Evolutionary conservation across 495 filamentous ascomycete genomes (phyloP).

Genomic region (Talaromyces nanjingensis): DNA sequence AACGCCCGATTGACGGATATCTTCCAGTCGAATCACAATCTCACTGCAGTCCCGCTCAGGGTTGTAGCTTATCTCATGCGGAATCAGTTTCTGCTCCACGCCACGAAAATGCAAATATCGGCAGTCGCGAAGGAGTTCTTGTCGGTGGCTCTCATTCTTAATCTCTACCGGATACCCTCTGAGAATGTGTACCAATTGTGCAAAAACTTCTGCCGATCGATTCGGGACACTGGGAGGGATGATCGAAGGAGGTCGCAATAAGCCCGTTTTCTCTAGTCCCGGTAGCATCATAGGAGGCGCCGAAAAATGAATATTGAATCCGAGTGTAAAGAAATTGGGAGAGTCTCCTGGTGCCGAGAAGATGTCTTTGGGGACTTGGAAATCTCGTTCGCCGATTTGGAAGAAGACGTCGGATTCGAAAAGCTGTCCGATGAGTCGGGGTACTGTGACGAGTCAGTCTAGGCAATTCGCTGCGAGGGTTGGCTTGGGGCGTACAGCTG

Average conservation of each 20-base stretch:
- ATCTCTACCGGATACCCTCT: conserved; percentile 84
- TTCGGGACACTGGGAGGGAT: conserved; percentile 73
- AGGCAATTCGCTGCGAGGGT: neutral
- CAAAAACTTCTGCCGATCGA: conserved; percentile 71
- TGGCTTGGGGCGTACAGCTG: conserved; percentile 44
- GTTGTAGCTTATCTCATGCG: conserved; percentile 72
- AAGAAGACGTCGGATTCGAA: conserved; percentile 91
- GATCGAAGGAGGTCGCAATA: conserved; percentile 88
- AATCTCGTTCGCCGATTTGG: conserved; percentile 75
- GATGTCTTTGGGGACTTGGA: conserved; percentile 84
- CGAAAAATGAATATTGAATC: conserved; percentile 84
- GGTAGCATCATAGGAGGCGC: conserved; percentile 77
- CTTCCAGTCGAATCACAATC: conserved; percentile 75
- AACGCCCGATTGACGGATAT: conserved; percentile 79
- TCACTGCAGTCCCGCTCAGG: conserved; percentile 58
- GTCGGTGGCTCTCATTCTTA: conserved; percentile 68
- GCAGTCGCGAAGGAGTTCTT: conserved; percentile 75
- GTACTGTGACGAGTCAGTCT: conserved; percentile 43
- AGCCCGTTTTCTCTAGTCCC: conserved; percentile 66
- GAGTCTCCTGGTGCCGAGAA: conserved; percentile 80
- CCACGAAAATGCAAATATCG: conserved; percentile 91
- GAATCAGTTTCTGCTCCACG: conserved; percentile 80
- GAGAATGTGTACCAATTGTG: conserved; percentile 75
- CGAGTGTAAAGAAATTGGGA: conserved; percentile 93
- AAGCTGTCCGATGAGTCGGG: conserved; percentile 86